phyloP scores from a whole-genome alignment of 2,329 filamentous ascomycete species.

The Neofusicoccum sp. region DNA sequence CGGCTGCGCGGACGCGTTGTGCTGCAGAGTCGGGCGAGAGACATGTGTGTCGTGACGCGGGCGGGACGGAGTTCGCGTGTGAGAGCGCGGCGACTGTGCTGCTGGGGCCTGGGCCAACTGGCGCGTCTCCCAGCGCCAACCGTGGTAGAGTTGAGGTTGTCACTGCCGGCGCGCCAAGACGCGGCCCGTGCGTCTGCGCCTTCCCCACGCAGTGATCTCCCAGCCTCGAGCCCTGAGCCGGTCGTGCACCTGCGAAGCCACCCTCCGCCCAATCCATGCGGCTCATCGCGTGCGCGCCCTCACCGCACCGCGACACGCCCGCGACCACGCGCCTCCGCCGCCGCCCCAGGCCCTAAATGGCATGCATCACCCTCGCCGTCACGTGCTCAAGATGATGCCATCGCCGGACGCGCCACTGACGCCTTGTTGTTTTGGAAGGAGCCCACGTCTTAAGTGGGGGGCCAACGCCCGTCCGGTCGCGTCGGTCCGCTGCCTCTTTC shows the following conservation, averaged over 20 bases:
- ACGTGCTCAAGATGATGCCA: constrained; percentile 17
- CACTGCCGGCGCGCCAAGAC: neutral
- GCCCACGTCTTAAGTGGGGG: constrained; percentile 4
- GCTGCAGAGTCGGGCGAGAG: constrained; percentile 6
- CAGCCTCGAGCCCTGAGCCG: neutral
- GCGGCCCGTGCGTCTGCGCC: neutral
- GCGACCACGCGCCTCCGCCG: neutral
- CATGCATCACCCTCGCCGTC: neutral
- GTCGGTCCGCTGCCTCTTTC: neutral
- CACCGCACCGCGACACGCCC: neutral
- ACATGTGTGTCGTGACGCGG: constrained; percentile 8
- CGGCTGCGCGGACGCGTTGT: constrained; percentile 18
- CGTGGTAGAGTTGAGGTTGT: constrained; percentile 11
- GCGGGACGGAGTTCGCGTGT: neutral
- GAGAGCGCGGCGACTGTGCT: constrained; percentile 1
- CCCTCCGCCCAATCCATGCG: constrained; percentile 8
- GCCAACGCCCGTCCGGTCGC: neutral
- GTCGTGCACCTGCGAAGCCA: constrained; percentile 12
- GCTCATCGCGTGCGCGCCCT: neutral
- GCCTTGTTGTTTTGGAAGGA: neutral
- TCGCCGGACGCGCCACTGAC: constrained; percentile 3
- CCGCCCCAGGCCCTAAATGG: neutral
- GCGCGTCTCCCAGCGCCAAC: constrained; percentile 8
- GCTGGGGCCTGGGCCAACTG: constrained; percentile 5
- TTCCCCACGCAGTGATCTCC: constrained; percentile 12